phyloP scores from a whole-genome alignment of 83 land plant genomes.

The Isoetes engelmannii region DNA sequence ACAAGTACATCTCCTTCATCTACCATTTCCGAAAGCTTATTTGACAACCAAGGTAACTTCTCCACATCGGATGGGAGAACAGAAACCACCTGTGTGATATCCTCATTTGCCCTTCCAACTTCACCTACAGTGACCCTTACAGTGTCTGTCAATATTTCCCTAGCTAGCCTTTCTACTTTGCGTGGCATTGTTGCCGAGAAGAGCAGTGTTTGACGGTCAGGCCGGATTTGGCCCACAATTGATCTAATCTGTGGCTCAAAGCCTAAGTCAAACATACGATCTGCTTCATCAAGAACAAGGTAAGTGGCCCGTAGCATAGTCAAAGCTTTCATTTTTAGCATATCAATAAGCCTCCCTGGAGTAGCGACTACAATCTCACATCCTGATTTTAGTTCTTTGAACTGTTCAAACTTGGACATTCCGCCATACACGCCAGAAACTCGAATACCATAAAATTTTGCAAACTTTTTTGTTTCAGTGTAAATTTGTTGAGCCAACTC shows the following conservation, averaged over 20 bases:
- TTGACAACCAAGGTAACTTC: slow-evolving; percentile 92
- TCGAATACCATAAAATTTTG: slow-evolving; percentile 72
- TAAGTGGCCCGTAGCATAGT: slow-evolving; percentile 84
- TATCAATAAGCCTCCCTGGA: slow-evolving; percentile 91
- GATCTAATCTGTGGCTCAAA: slow-evolving; percentile 98
- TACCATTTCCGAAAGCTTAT: slow-evolving; percentile 61
- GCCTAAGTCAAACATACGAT: slow-evolving; percentile 96
- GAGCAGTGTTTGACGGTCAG: slow-evolving; percentile 91
- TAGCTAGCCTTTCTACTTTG: slow-evolving; percentile 78
- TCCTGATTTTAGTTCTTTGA: slow-evolving; percentile 92
- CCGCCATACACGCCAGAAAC: slow-evolving; percentile 96
- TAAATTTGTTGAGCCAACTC: slow-evolving; percentile 96
- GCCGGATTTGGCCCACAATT: slow-evolving; percentile 95
- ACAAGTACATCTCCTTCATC: slow-evolving; percentile 95
- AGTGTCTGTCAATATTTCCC: slow-evolving; percentile 82
- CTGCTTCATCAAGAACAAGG: slow-evolving; percentile 94
- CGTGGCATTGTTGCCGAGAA: slow-evolving; percentile 98
- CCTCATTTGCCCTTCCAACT: slow-evolving; percentile 93
- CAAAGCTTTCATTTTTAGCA: slow-evolving; percentile 92
- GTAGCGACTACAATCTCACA: slow-evolving; percentile 94
- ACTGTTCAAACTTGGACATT: slow-evolving; percentile 91
- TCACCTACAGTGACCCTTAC: slow-evolving; percentile 86
- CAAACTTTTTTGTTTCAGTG: slow-evolving; percentile 80
- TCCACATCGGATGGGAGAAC: slow-evolving; percentile 88
- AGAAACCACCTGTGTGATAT: slow-evolving; percentile 71